These are phyloP conservation scores for Scenedesmus sp. DNA, from an alignment of 163 green algal species.

Conservation along the genomic window DNA sequence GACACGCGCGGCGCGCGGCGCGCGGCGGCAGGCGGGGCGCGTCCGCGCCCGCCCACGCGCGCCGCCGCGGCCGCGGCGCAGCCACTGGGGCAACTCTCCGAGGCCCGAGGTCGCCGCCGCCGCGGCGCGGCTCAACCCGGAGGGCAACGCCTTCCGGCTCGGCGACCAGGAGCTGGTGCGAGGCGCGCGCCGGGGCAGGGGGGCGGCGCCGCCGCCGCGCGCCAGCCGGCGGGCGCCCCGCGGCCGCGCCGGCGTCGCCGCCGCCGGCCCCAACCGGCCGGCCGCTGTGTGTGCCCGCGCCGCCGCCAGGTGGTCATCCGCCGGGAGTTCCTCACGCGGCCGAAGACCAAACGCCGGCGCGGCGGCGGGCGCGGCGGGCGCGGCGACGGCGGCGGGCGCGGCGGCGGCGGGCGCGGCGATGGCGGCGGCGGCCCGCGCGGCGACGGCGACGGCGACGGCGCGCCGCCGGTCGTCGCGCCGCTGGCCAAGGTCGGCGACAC, in stretches of 20 bases:
- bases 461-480: no score
- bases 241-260: background rate
- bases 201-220: no score
- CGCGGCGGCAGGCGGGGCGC: no score
- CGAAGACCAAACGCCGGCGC: background rate
- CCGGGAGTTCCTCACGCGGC: background rate
- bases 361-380: background rate
- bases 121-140: slow-evolving; percentile 25
- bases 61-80: slow-evolving; percentile 14
- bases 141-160: slow-evolving; percentile 44
- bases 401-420: background rate
- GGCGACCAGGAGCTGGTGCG: slow-evolving; percentile 20
- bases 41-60: no score
- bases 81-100: slow-evolving; percentile 52
- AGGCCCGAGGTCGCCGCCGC: slow-evolving; percentile 1
- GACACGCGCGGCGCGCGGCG: no score
- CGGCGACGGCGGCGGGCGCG: background rate
- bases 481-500: slow-evolving; percentile 2
- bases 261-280: background rate
- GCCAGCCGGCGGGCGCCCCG: background rate
- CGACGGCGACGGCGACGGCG: background rate
- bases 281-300: background rate
- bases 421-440: background rate
- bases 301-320: background rate
- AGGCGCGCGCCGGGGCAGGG: no score